Percentiles rank a stretch among this genome's conserved stretches.
Evolutionary conservation across 345 rosid genomes (phyloP).

Genomic region (Brassica incana): DNA sequence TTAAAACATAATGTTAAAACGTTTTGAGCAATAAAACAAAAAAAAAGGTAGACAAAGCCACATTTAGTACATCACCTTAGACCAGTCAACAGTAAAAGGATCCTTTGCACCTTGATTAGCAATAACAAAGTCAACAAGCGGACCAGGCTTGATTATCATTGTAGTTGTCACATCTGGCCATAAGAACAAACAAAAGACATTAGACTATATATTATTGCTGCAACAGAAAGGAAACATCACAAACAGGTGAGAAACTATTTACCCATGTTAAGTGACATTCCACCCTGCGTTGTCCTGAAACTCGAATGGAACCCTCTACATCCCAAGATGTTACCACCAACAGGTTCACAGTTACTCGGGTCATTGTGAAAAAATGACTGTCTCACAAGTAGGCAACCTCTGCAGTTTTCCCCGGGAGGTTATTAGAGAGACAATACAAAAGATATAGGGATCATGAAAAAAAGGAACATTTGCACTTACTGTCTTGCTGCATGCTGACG

Average conservation of each 20-base stretch:
- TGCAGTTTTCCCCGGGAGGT: background rate
- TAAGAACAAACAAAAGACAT: background rate
- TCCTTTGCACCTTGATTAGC: constrained; percentile 68
- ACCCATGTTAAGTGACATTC: constrained; percentile 92
- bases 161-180: constrained; percentile 82
- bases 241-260: background rate
- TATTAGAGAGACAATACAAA: constrained; percentile 3
- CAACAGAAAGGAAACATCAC: background rate
- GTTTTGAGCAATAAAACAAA: background rate
- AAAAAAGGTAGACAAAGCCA: background rate
- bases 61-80: constrained; percentile 50
- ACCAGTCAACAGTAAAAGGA: constrained; percentile 66
- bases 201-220: background rate
- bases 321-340: constrained; percentile 86
- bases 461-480: constrained; percentile 43
- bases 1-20: constrained; percentile 2
- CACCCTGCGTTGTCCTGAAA: constrained; percentile 81
- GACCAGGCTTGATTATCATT: constrained; percentile 84
- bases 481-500: constrained; percentile 90
- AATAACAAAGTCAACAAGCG: constrained; percentile 69
- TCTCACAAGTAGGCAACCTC: constrained; percentile 66
- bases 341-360: constrained; percentile 60
- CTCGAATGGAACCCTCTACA: constrained; percentile 87
- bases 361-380: constrained; percentile 84
- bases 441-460: background rate